phyloP scores from a whole-genome alignment of 1,284 basidiomycete genomes.

The Abortiporus biennis region DNA sequence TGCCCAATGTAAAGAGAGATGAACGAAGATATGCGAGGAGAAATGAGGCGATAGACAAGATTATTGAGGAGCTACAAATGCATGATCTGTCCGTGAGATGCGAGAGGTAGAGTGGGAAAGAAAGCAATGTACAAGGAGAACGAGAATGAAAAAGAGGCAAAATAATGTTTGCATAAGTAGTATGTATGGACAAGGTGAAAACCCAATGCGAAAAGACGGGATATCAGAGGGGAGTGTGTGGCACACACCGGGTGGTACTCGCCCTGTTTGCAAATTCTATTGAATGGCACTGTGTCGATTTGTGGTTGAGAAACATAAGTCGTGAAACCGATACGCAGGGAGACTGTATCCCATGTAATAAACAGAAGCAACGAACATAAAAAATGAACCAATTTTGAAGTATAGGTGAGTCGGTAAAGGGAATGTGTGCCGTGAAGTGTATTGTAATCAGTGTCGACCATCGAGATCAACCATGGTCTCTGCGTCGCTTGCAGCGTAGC shows the following conservation, averaged over 20 bases:
- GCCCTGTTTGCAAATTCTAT: no score
- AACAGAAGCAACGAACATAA: no score
- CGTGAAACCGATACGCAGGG: no score
- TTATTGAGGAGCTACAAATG: conserved; percentile 4
- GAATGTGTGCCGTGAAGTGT: no score
- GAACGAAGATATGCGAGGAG: background rate
- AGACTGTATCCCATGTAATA: no score
- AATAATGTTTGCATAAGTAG: background rate
- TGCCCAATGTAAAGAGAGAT: background rate
- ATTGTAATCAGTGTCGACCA: background rate
- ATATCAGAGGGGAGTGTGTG: no score
- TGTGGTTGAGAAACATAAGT: no score
- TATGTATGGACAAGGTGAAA: background rate
- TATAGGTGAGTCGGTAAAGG: no score
- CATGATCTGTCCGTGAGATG: conserved; percentile 8
- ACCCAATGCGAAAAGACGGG: no score
- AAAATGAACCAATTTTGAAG: no score
- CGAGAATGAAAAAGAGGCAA: background rate
- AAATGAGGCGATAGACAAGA: background rate
- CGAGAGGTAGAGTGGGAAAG: conserved; percentile 1
- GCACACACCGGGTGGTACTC: no score
- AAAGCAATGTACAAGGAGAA: background rate
- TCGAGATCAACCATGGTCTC: conserved; percentile 8
- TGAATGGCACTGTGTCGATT: no score
- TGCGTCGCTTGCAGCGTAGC: conserved; percentile 6